Evolutionary conservation across 2,329 filamentous ascomycete genomes (phyloP).

Genomic region (Chrysoporthe deuterocubensis): DNA sequence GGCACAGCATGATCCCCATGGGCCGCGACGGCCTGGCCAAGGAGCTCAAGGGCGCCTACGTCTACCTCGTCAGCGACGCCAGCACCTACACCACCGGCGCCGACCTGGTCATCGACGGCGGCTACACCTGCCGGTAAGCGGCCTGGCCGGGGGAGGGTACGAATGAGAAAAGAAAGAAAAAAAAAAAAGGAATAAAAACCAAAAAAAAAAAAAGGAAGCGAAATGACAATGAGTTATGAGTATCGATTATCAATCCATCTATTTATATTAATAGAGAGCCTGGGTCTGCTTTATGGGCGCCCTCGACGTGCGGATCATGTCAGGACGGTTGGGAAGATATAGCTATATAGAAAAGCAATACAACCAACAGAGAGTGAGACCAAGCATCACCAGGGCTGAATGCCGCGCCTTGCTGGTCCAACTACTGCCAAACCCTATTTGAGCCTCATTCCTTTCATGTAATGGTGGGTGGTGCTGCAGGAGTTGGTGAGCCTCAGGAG

Average conservation of each 20-base stretch:
- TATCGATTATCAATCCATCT: too few relatives aligned
- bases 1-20: conserved; percentile 77
- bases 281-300: background rate
- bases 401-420: too few relatives aligned
- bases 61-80: conserved; percentile 77
- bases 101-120: conserved; percentile 73
- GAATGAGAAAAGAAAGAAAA: background rate
- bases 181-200: background rate
- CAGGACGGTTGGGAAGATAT: background rate
- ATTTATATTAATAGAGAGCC: background rate
- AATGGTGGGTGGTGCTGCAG: background rate
- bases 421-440: background rate
- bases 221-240: too few relatives aligned
- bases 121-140: conserved; percentile 57
- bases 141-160: too few relatives aligned
- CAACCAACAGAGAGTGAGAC: background rate
- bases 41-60: conserved; percentile 75
- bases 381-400: too few relatives aligned
- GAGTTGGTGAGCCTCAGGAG: background rate
- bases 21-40: conserved; percentile 68
- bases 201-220: background rate
- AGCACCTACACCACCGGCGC: conserved; percentile 76
- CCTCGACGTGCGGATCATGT: background rate
- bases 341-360: background rate
- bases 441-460: background rate